These are phyloP conservation scores for Pseudocercospora fijiensis DNA, from an alignment of 2,329 filamentous ascomycete species.

Conservation along the genomic window DNA sequence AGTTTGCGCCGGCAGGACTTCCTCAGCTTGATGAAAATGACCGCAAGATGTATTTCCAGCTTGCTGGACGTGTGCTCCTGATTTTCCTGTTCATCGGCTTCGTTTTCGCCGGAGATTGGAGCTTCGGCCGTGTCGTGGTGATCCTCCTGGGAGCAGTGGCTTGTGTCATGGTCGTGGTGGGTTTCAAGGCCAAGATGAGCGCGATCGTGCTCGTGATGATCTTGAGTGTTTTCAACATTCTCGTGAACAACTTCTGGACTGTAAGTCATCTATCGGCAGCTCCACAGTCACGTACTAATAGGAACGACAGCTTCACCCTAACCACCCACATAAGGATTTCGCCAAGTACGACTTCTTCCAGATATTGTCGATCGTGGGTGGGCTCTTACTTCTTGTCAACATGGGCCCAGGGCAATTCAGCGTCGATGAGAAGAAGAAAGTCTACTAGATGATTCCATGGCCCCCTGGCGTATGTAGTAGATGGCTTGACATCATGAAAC, in stretches of 20 bases:
- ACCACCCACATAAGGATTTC: slow-evolving; percentile 99
- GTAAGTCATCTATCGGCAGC: slow-evolving; percentile 56
- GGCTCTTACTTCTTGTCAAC: slow-evolving; percentile 94
- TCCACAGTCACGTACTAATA: slow-evolving; percentile 18
- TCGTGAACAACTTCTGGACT: slow-evolving; percentile 99
- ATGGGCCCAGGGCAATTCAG: slow-evolving; percentile 97
- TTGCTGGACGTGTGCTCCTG: slow-evolving; percentile 88
- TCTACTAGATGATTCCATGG: slow-evolving; percentile 64
- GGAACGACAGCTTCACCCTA: slow-evolving; percentile 77
- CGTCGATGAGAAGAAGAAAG: slow-evolving; percentile 99
- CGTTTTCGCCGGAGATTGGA: slow-evolving; percentile 93
- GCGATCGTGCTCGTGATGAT: slow-evolving; percentile 93
- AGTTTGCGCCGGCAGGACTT: slow-evolving; percentile 90
- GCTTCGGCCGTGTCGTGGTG: slow-evolving; percentile 80
- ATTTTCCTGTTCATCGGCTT: slow-evolving; percentile 98
- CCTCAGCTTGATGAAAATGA: slow-evolving; percentile 97
- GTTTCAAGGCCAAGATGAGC: slow-evolving; percentile 99
- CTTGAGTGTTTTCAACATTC: slow-evolving; percentile 90
- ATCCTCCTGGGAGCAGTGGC: slow-evolving; percentile 82
- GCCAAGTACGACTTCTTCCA: slow-evolving; percentile 99
- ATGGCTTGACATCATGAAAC: neutral
- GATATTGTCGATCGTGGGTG: slow-evolving; percentile 96
- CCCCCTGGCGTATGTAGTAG: neutral
- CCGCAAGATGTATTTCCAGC: slow-evolving; percentile 99
- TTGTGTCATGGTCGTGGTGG: slow-evolving; percentile 97